A percentile compares a stretch with the other conserved stretches of the same genome.
Conservation (phyloP, 1,284 basidiomycete species). For the Pulveroboletus sp. region DNA sequence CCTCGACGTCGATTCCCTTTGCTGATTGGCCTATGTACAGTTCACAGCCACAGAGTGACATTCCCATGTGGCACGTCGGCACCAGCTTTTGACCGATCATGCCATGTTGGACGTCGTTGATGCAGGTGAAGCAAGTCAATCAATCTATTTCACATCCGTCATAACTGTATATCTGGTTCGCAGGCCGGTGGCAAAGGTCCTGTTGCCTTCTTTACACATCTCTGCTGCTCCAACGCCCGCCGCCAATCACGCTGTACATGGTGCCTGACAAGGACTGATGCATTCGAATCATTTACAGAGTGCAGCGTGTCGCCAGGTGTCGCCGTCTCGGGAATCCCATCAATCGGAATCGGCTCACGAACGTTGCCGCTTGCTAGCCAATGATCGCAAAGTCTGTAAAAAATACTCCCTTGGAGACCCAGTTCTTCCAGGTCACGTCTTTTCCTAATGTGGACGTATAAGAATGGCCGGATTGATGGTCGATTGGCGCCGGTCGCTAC, state of each 20-base stretch:
- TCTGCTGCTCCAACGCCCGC: background rate
- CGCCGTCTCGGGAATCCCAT: background rate
- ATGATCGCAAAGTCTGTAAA: conserved; percentile 12
- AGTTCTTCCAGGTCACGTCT: background rate
- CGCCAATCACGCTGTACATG: background rate
- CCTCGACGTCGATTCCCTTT: too few species aligned
- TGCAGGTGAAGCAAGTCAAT: background rate
- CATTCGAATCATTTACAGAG: background rate
- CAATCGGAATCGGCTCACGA: conserved; percentile 13
- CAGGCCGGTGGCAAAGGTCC: background rate
- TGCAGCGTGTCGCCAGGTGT: background rate
- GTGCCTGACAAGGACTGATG: background rate
- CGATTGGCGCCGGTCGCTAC: background rate
- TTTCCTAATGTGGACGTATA: conserved; percentile 19
- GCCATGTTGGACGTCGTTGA: background rate
- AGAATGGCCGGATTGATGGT: conserved; percentile 1
- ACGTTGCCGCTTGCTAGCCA: conserved; percentile 27
- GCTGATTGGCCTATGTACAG: too few species aligned
- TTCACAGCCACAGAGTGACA: too few species aligned
- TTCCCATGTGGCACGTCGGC: background rate
- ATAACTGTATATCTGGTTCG: background rate
- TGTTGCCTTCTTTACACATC: conserved; percentile 1
- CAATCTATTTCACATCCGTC: background rate
- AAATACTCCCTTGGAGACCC: background rate
- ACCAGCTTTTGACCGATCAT: background rate